Evolutionary conservation across 129 eudicot species (phyloP).

Genomic region (Rutidosis leptorrhynchoides): DNA sequence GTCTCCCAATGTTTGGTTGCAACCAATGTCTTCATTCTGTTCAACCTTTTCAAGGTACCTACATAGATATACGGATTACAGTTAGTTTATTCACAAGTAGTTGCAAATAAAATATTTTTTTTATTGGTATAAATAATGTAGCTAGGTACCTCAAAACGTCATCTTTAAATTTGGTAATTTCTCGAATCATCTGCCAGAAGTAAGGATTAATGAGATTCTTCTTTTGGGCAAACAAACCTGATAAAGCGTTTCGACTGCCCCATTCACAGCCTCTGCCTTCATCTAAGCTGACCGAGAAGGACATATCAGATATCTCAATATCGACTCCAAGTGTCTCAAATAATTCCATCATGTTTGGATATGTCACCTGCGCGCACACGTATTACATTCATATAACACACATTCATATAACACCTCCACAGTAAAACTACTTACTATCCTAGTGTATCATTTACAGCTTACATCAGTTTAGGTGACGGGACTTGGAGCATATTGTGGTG

Average conservation of each 20-base stretch:
- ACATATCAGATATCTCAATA: constrained; percentile 92
- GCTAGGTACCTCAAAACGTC: constrained; percentile 60
- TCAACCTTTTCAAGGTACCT: constrained; percentile 87
- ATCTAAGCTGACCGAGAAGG: constrained; percentile 89
- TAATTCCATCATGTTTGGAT: constrained; percentile 94
- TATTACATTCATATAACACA: not conserved
- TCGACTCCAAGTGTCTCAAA: constrained; percentile 90
- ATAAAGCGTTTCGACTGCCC: constrained; percentile 85
- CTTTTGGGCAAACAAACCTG: constrained; percentile 81
- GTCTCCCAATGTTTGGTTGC: constrained; percentile 71
- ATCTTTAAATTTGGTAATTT: constrained; percentile 69
- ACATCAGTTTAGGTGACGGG: not conserved
- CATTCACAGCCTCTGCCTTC: constrained; percentile 79
- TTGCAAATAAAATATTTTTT: no score
- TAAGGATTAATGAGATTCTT: constrained; percentile 65
- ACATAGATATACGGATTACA: constrained; percentile 5
- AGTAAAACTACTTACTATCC: not conserved
- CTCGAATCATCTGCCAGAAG: constrained; percentile 88
- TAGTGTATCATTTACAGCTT: no score
- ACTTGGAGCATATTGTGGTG: not conserved
- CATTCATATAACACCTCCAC: not conserved
- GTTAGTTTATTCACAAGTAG: not conserved
- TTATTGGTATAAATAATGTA: not conserved
- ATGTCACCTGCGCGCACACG: constrained; percentile 56
- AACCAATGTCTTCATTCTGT: constrained; percentile 64